These are phyloP conservation scores for Angophora floribunda DNA, from an alignment of 345 rosid genomes.

Conservation along the genomic window DNA sequence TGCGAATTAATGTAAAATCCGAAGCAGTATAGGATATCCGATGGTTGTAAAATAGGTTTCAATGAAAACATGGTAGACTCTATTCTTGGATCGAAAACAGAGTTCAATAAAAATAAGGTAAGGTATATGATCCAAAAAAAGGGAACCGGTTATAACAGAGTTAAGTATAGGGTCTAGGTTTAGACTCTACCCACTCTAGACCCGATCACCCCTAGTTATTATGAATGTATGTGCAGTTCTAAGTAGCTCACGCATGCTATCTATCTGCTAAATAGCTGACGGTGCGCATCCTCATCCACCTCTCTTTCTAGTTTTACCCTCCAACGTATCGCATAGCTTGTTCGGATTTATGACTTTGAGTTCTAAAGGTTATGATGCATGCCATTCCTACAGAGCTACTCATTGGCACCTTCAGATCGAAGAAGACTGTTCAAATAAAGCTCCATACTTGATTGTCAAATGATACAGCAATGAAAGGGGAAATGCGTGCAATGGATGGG, in stretches of 20 bases:
- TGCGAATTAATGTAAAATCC: too few relatives aligned
- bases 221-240: not conserved
- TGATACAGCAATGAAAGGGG: not conserved
- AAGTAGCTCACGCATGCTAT: not conserved
- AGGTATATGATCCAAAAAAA: too few relatives aligned
- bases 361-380: not conserved
- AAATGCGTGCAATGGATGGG: not conserved
- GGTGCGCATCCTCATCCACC: not conserved
- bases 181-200: too few relatives aligned
- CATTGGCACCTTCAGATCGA: not conserved
- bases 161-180: too few relatives aligned
- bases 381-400: not conserved
- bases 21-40: too few relatives aligned
- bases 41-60: too few relatives aligned
- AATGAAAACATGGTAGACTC: too few relatives aligned
- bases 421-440: not conserved
- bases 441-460: not conserved
- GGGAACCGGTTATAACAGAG: too few relatives aligned
- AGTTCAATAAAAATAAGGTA: too few relatives aligned
- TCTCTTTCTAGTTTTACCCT: not conserved
- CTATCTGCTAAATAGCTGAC: not conserved
- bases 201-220: too few relatives aligned
- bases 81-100: too few relatives aligned
- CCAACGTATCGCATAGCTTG: not conserved
- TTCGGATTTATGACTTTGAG: not conserved